A percentile compares a stretch with the other conserved stretches of the same genome.
These are phyloP conservation scores for Pseudomicrostroma phylloplanum DNA, from an alignment of 1,284 basidiomycete genomes.

Conservation along the genomic window DNA sequence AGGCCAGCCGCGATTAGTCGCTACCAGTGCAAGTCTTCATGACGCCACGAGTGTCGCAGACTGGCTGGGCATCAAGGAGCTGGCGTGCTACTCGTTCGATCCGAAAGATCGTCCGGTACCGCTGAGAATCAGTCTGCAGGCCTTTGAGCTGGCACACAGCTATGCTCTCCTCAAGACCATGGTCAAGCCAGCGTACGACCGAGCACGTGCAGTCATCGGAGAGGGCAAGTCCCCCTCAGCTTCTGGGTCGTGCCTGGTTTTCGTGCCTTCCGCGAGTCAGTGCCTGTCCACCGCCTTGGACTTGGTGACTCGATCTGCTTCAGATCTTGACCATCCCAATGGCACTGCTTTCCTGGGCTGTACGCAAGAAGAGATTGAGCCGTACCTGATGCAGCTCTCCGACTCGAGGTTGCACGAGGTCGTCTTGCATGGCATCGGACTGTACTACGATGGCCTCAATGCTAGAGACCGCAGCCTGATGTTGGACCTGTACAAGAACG, in stretches of 20 bases:
- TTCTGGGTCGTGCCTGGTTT: conserved; percentile 59
- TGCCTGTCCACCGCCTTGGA: conserved; percentile 72
- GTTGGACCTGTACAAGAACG: conserved; percentile 75
- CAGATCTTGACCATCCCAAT: conserved; percentile 60
- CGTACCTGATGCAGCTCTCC: conserved; percentile 54
- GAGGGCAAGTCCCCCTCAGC: conserved; percentile 54
- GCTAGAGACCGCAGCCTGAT: conserved; percentile 69
- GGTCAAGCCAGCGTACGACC: conserved; percentile 75
- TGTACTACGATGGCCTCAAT: conserved; percentile 71
- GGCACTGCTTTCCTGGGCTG: conserved; percentile 59
- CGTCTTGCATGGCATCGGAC: conserved; percentile 79
- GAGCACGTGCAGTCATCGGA: conserved; percentile 53
- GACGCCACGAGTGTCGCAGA: conserved; percentile 72
- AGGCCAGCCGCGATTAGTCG: conserved; percentile 65
- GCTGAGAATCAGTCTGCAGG: conserved; percentile 64
- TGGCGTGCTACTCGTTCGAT: conserved; percentile 69
- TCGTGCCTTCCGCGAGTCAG: conserved; percentile 79
- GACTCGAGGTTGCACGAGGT: conserved; percentile 56
- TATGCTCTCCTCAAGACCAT: conserved; percentile 82
- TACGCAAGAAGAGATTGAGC: conserved; percentile 65
- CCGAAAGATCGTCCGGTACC: conserved; percentile 78
- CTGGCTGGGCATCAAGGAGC: conserved; percentile 72
- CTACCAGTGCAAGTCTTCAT: conserved; percentile 69
- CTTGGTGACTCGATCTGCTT: conserved; percentile 77
- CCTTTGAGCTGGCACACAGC: conserved; percentile 82